Base-by-base conservation (phyloP, 1,284 basidiomycete species). In the Fomitiporia mediterranea region DNA sequence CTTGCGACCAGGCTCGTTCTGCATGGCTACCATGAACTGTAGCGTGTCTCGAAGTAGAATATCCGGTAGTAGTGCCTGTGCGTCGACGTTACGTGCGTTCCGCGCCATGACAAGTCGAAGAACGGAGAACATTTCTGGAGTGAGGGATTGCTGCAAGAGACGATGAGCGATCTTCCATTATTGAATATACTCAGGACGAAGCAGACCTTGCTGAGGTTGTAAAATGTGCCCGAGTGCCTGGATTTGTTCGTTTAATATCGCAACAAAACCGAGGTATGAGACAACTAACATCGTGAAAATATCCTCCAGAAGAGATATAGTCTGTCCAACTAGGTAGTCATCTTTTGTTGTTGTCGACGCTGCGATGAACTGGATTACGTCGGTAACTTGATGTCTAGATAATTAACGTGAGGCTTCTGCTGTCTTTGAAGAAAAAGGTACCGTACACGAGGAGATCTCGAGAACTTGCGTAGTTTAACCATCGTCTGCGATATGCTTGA, bases 401-500 rank as follows among this genome's bases (percentile, higher is more conserved):
- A 39, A 25, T 19, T 17, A 49, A 50, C n/a, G 27, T 49, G 32
- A 64, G 30, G 2, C 27, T 9, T 21, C 46, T 23, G 52, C 40
- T 6, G 57, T 28, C 27, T 28, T 30, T n/a, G 17, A 44, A 43
- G 42, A 23, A 39, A 32, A 53, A 48, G 43, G 21, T 17, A 25
- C 65, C 79, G 55, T 62, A 83, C 83, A 75, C 74, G 4, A 83
- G 67, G 38, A 83, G 72, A 25, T 74, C 73, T 32, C 82, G 77
- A 52, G 47, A 43, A 25, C 47, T 44, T 6, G 79, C 74, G 46
- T 81, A 70, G 8, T 68, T 67, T 25, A 79, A 75, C 72, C 80
- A 86, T 54, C 76, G 71, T 61, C 79, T 83, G 59, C 86, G 76
- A 62, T 83, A 85, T 4, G 79, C 78, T 59, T 83, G 82, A 23